Percentiles rank a stretch among this genome's conserved stretches.
Conservation (phyloP, 2,329 filamentous ascomycete genomes). For the Cercospora sesami region DNA sequence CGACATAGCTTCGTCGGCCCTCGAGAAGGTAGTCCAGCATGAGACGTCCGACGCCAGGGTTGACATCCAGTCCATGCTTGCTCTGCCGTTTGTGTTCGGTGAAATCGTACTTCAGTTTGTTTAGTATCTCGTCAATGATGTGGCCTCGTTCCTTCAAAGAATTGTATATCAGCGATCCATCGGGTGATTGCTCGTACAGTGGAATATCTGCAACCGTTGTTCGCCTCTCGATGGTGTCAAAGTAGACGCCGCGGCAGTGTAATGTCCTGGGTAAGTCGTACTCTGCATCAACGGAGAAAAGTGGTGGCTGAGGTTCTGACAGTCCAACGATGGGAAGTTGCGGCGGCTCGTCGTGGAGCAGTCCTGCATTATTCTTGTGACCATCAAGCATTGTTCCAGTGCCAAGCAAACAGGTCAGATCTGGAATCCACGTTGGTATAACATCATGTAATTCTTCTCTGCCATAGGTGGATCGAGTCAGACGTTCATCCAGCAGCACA, state of each 20-base stretch:
- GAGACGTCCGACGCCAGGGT: constrained; percentile 21
- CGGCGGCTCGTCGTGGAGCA: neutral
- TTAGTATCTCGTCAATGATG: constrained; percentile 22
- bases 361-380: constrained; percentile 23
- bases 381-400: neutral
- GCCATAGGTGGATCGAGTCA: constrained; percentile 12
- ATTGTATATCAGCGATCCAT: constrained; percentile 21
- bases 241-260: constrained; percentile 17
- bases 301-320: neutral
- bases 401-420: constrained; percentile 18
- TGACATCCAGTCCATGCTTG: constrained; percentile 15
- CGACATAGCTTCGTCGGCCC: constrained; percentile 21
- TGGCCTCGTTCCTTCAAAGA: constrained; percentile 15
- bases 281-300: neutral
- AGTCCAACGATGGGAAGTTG: neutral
- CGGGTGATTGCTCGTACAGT: constrained; percentile 9
- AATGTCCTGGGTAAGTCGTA: constrained; percentile 21
- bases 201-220: constrained; percentile 18
- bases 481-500: constrained; percentile 26
- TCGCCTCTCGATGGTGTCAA: constrained; percentile 22
- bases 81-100: neutral
- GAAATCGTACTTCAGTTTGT: constrained; percentile 23
- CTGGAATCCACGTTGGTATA: constrained; percentile 19
- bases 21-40: constrained; percentile 30
- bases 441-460: neutral